Conservation (phyloP, 768 basidiomycete species). For the Mycena pura region DNA sequence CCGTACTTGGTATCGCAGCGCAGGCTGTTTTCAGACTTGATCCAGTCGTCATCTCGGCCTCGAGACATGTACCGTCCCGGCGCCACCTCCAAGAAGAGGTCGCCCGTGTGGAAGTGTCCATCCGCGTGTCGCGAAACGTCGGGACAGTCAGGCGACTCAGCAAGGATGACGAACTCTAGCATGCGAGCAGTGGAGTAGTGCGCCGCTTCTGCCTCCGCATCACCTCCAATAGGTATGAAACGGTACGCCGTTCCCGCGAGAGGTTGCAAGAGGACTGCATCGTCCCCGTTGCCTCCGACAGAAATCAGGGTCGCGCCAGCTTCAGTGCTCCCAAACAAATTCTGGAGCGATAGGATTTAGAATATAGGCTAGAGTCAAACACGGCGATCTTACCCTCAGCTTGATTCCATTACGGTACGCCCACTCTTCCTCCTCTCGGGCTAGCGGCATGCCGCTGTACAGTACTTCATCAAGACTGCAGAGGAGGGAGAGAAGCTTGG, state of each 20-base stretch:
- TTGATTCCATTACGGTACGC: constrained; percentile 52
- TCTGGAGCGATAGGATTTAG: constrained; percentile 39
- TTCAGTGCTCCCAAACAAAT: constrained; percentile 65
- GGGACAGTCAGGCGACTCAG: constrained; percentile 66
- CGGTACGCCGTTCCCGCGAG: constrained; percentile 53
- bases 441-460: constrained; percentile 58
- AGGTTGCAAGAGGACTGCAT: constrained; percentile 47
- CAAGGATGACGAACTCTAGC: constrained; percentile 65
- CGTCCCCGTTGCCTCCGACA: constrained; percentile 42
- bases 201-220: constrained; percentile 34
- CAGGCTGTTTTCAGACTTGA: constrained; percentile 70
- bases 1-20: constrained; percentile 73
- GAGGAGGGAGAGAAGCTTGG: constrained; percentile 53
- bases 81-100: constrained; percentile 62
- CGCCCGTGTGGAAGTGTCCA: constrained; percentile 74
- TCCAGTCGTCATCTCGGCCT: constrained; percentile 76
- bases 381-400: constrained; percentile 45
- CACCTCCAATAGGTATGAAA: constrained; percentile 50
- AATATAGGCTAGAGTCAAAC: constrained; percentile 21
- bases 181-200: constrained; percentile 56
- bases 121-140: constrained; percentile 55
- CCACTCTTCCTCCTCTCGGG: constrained; percentile 59
- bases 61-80: constrained; percentile 60
- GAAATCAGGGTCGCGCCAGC: constrained; percentile 60
- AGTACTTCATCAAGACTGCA: constrained; percentile 54